A percentile compares a stretch with the other conserved stretches of the same genome.
phyloP scores from a whole-genome alignment of 1,284 basidiomycete genomes.

The Rhodotorula sp. region DNA sequence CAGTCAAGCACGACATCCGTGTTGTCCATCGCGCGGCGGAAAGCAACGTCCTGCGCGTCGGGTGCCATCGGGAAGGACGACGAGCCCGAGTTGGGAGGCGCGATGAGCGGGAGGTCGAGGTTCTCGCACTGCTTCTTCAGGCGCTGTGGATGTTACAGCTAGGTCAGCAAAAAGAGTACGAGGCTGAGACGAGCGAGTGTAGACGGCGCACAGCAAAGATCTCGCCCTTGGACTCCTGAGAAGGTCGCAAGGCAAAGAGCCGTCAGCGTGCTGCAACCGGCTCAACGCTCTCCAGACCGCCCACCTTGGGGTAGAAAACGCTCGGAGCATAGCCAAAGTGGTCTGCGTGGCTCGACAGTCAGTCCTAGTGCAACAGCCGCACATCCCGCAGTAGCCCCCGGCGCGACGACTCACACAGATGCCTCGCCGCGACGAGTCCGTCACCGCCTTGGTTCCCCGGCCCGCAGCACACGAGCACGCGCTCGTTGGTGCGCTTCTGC shows the following conservation, averaged over 20 bases:
- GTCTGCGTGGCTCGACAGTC: conserved; percentile 54
- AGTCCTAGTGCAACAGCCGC: too few relatives aligned
- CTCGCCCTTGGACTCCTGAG: conserved; percentile 79
- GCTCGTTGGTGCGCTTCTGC: conserved; percentile 38
- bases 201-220: conserved; percentile 67
- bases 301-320: conserved; percentile 87
- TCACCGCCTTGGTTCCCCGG: conserved; percentile 97
- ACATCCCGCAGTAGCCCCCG: too few relatives aligned
- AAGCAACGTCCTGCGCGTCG: conserved; percentile 54
- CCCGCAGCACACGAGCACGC: conserved; percentile 87
- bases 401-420: conserved; percentile 64
- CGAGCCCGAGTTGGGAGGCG: conserved; percentile 47
- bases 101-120: conserved; percentile 72
- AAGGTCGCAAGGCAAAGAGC: neutral
- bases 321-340: conserved; percentile 85
- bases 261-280: too few relatives aligned
- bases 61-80: conserved; percentile 42
- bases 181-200: too few relatives aligned
- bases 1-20: conserved; percentile 88
- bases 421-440: conserved; percentile 92
- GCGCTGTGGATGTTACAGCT: conserved; percentile 56
- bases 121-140: conserved; percentile 84
- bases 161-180: too few relatives aligned
- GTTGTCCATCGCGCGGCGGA: conserved; percentile 59
- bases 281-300: conserved; percentile 10